Evolutionary conservation across 2,329 filamentous ascomycete genomes (phyloP).

Genomic region (Orbilia ellipsospora): DNA sequence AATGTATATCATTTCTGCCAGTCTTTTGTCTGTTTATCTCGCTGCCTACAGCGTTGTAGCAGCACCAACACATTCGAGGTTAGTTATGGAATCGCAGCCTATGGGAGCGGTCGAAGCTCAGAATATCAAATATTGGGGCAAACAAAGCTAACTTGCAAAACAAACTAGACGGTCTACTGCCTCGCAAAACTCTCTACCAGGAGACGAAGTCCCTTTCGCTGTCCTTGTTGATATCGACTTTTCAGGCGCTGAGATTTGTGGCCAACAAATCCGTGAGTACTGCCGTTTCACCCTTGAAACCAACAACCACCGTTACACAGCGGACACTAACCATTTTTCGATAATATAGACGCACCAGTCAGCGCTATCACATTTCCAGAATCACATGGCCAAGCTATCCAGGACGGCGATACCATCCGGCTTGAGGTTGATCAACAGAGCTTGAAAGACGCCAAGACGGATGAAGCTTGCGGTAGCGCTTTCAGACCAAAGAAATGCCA

Average conservation of each 20-base stretch:
- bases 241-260: background rate
- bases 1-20: conserved; percentile 29
- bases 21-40: conserved; percentile 41
- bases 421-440: conserved; percentile 23
- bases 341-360: conserved; percentile 24
- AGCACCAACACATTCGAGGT: conserved; percentile 19
- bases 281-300: conserved; percentile 6
- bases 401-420: conserved; percentile 20
- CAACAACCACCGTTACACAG: background rate
- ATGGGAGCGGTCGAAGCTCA: no score
- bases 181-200: conserved; percentile 32
- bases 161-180: background rate
- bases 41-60: conserved; percentile 21
- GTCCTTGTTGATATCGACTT: conserved; percentile 38
- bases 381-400: background rate
- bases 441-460: conserved; percentile 28
- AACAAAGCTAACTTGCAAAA: conserved; percentile 1
- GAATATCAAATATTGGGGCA: background rate
- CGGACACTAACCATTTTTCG: conserved; percentile 25
- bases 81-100: background rate
- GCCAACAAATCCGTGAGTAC: conserved; percentile 29
- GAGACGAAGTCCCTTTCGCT: background rate
- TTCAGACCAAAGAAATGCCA: conserved; percentile 11
- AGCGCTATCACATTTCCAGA: conserved; percentile 16
- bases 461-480: conserved; percentile 1